These are phyloP conservation scores for Dactylella cylindrospora DNA, from an alignment of 2,329 filamentous ascomycete genomes.

Conservation along the genomic window DNA sequence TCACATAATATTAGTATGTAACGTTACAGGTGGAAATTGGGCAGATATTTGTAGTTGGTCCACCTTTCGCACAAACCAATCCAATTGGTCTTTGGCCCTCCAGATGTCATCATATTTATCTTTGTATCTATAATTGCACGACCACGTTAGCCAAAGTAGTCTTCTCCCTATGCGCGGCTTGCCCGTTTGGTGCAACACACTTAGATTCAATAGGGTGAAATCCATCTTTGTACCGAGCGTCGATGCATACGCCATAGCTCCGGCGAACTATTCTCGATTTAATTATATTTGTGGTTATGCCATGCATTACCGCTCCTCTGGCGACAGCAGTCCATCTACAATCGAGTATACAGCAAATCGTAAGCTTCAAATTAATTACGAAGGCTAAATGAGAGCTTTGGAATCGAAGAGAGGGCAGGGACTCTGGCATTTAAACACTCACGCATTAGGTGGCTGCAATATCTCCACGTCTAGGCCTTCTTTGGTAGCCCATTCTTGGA, in stretches of 20 bases:
- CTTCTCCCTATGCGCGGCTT: neutral
- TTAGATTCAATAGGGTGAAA: neutral
- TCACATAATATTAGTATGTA: too few relatives aligned
- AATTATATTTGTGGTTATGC: constrained; percentile 7
- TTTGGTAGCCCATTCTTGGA: neutral
- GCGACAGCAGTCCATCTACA: constrained; percentile 18
- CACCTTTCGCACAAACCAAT: constrained; percentile 17
- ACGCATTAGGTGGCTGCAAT: constrained; percentile 17
- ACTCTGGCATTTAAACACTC: neutral
- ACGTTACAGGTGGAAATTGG: too few relatives aligned
- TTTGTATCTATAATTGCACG: constrained; percentile 1
- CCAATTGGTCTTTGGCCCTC: constrained; percentile 11
- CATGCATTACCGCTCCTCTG: constrained; percentile 16
- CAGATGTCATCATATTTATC: constrained; percentile 13
- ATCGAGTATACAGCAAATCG: neutral
- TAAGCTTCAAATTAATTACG: neutral
- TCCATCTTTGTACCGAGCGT: neutral
- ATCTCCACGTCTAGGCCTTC: neutral
- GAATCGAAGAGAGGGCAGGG: too few relatives aligned
- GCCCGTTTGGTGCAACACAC: neutral
- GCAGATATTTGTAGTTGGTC: too few relatives aligned
- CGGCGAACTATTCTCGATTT: constrained; percentile 4
- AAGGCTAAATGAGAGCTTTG: neutral
- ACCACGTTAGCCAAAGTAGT: neutral
- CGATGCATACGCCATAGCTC: constrained; percentile 10